phyloP scores from a whole-genome alignment of 768 basidiomycete species.

The Mycena crocata region DNA sequence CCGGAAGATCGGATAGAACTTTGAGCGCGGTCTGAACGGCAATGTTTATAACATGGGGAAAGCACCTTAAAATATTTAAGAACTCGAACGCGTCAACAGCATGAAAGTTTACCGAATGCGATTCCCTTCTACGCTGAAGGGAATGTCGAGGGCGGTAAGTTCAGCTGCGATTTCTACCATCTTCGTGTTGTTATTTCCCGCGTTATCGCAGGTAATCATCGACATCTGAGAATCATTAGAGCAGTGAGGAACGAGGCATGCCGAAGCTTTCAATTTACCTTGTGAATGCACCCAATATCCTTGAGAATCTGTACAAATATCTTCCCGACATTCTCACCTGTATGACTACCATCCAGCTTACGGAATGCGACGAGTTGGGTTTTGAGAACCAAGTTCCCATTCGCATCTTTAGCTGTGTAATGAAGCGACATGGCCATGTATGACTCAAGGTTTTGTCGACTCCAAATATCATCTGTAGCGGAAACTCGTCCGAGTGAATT shows the following conservation, averaged over 20 bases:
- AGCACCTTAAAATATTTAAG: background rate
- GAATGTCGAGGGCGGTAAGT: conserved; percentile 19
- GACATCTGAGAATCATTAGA: conserved; percentile 24
- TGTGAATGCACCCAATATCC: conserved; percentile 13
- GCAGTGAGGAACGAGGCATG: background rate
- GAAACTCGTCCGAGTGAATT: background rate
- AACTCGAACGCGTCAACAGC: too few relatives aligned
- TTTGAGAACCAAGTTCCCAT: conserved; percentile 23
- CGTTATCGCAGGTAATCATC: conserved; percentile 44
- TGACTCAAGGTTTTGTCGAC: conserved; percentile 15
- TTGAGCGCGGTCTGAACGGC: conserved; percentile 4
- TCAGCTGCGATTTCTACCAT: conserved; percentile 32
- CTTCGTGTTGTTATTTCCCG: conserved; percentile 39
- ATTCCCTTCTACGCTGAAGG: conserved; percentile 32
- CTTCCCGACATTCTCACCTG: conserved; percentile 27
- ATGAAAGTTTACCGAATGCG: conserved; percentile 25
- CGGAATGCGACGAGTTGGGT: conserved; percentile 36
- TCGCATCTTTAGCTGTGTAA: conserved; percentile 11
- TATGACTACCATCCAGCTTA: conserved; percentile 15
- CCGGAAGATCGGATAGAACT: background rate
- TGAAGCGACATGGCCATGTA: conserved; percentile 37
- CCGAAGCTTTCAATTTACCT: background rate
- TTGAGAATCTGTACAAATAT: conserved; percentile 26
- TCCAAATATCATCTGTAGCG: conserved; percentile 35
- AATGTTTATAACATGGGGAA: conserved; percentile 7